phyloP scores from a whole-genome alignment of 192 early-diverging fungal species.

The Entomortierella beljakovae region DNA sequence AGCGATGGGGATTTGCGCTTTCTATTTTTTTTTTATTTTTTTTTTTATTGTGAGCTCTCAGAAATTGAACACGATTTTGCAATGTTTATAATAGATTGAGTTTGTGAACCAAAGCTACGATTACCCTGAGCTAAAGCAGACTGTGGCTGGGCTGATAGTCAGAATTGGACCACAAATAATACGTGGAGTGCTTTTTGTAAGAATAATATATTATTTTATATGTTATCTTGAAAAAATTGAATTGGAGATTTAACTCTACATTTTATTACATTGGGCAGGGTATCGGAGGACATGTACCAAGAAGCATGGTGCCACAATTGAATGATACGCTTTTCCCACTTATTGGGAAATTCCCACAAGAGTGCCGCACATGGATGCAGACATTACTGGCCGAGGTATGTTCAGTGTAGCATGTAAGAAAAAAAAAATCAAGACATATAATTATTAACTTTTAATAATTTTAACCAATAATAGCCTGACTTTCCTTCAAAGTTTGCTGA shows the following conservation, averaged over 20 bases:
- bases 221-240: neutral
- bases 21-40: too few species aligned
- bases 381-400: slow-evolving; percentile 56
- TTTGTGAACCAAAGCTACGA: slow-evolving; percentile 58
- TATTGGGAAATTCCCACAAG: slow-evolving; percentile 51
- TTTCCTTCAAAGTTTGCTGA: slow-evolving; percentile 64
- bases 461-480: slow-evolving; percentile 45
- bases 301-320: slow-evolving; percentile 63
- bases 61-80: neutral
- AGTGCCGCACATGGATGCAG: slow-evolving; percentile 59
- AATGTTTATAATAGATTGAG: slow-evolving; percentile 49
- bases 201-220: neutral
- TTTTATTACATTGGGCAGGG: slow-evolving; percentile 27
- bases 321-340: slow-evolving; percentile 65
- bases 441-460: neutral
- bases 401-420: neutral
- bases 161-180: slow-evolving; percentile 59
- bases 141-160: slow-evolving; percentile 50
- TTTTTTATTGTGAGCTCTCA: too few species aligned
- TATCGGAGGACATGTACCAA: slow-evolving; percentile 64
- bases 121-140: slow-evolving; percentile 44
- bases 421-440: neutral
- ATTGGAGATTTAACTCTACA: neutral
- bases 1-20: too few species aligned
- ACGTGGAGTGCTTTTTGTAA: slow-evolving; percentile 57